These are phyloP conservation scores for Ophiostoma tasmaniense DNA, from an alignment of 2,329 filamentous ascomycete species.

Conservation along the genomic window DNA sequence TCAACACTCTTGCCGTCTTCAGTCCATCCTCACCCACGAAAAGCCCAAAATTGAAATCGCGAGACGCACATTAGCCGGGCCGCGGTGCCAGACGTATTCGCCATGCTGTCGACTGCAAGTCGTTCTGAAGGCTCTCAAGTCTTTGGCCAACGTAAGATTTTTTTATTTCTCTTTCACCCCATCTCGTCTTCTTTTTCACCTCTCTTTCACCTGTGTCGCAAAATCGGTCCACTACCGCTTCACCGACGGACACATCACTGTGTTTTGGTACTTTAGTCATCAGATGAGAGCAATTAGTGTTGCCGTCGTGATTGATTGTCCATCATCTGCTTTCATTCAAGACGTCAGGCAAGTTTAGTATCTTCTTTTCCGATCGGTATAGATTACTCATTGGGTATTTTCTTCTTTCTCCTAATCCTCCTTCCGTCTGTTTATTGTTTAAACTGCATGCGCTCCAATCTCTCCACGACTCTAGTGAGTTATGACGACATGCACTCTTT, in stretches of 20 bases:
- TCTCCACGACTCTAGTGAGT: not conserved
- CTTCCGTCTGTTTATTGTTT: not conserved
- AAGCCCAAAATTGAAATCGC: not conserved
- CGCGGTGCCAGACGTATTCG: not conserved
- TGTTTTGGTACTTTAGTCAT: not conserved
- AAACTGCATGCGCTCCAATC: not conserved
- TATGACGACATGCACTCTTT: conserved; percentile 2
- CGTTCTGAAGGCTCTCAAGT: not conserved
- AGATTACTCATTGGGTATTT: not conserved
- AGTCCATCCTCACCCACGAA: not conserved
- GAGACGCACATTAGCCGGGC: not conserved
- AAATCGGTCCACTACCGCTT: not conserved
- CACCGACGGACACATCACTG: not conserved
- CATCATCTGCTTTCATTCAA: not conserved
- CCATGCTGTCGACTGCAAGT: conserved; percentile 4
- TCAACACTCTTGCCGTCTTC: not conserved
- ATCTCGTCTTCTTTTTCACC: not conserved
- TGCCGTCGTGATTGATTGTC: not conserved
- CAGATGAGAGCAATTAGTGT: not conserved
- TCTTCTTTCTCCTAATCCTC: not conserved
- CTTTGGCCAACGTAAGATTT: not conserved
- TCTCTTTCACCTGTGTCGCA: not conserved
- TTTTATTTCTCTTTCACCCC: too few relatives aligned
- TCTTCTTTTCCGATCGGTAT: not conserved
- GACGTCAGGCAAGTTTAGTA: too few relatives aligned